Evolutionary conservation across 768 basidiomycete species (phyloP), one percentile per base, ranked within the genome.

Genomic region (Tricholomella constricta): DNA sequence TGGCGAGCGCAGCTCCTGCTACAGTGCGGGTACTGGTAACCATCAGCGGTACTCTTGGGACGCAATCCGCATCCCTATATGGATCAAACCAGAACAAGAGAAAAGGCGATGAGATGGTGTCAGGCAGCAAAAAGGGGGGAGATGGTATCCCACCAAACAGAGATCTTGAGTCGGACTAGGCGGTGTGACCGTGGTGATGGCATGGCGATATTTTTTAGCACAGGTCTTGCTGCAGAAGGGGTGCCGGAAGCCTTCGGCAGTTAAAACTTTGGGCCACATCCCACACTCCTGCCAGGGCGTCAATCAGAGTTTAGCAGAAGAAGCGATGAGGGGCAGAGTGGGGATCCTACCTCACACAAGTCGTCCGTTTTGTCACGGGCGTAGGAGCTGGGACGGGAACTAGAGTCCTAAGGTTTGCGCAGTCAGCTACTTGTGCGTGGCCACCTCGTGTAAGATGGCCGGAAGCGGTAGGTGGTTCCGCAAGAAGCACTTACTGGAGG

Each of bases 171-270:
- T 37, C 10, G 19, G 44, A 25, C 10, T 45, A n/a, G 7, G 17
- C 1, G 19, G 15, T 29, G 27, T 34, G 15, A 29, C 45, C 23
- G 26, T 45, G 22, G 10, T 11, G 31, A 37, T n/a, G 42, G 27
- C 26, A 34, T 55, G 35, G 14, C 47, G 40, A 38, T 52, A 45
- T 35, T 48, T 51, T 45, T 37, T 42, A 26, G 60, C 56, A 14
- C 60, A 61, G 15, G 51, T 51, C 31, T 43, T 58, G 31, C 56
- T 53, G 29, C 60, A 61, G 41, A 48, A 61, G 10, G 55, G 55
- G 31, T 60, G 55, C 23, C 54, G 22, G n/a, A 45, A 20, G 17
- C 59, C 59, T 26, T 56, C 48, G 17, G 42, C 20, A 14, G 43
- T 47, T 7, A 49, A 27, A 32, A 34, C 31, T 34, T 54, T 60